Evolutionary conservation across 345 rosid genomes (phyloP).

Genomic region (Abelmoschus esculentus): DNA sequence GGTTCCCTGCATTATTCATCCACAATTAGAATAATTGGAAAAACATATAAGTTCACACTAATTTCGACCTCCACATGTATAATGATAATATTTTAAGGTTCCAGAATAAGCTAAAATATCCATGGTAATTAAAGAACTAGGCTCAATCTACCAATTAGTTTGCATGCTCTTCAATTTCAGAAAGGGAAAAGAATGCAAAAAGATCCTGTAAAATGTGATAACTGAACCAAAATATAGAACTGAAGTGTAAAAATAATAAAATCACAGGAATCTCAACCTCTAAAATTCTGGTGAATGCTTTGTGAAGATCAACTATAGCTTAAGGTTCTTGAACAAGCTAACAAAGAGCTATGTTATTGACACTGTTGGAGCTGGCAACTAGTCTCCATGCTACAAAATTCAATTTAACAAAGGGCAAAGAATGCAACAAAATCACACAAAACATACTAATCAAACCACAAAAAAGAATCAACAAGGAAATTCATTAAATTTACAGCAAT

Average conservation of each 20-base stretch:
- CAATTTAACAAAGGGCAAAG: neutral
- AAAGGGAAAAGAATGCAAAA: neutral
- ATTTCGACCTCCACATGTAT: neutral
- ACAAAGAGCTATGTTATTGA: neutral
- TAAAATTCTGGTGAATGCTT: neutral
- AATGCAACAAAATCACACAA: neutral
- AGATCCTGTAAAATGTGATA: neutral
- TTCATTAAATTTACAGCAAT: neutral
- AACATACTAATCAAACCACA: neutral
- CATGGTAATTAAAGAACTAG: neutral
- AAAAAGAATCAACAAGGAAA: neutral
- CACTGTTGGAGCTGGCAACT: neutral
- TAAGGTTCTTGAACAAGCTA: neutral
- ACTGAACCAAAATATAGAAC: neutral
- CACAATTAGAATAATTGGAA: neutral
- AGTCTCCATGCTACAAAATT: neutral
- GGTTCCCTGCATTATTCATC: constrained; percentile 41
- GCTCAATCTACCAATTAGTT: neutral
- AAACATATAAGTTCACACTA: constrained; percentile 1
- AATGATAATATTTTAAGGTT: neutral
- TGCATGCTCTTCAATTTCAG: neutral
- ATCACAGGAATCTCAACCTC: neutral
- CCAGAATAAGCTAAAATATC: neutral
- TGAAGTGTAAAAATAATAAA: neutral
- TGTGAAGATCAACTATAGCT: neutral